Percentiles rank a stretch among this genome's conserved stretches.
Evolutionary conservation across 2,329 filamentous ascomycete species (phyloP).

Genomic region (Fusarium clavum): DNA sequence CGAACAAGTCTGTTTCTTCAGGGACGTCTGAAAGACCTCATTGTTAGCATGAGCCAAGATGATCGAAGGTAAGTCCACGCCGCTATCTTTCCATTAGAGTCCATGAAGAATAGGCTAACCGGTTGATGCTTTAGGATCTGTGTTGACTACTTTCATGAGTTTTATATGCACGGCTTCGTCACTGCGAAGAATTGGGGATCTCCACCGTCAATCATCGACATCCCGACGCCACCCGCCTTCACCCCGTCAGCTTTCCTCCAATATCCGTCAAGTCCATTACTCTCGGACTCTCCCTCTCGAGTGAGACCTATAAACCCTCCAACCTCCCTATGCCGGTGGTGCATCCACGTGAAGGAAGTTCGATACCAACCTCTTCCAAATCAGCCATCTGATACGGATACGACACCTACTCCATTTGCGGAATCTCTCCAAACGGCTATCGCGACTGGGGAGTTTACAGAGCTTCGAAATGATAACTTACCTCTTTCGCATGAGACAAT

Average conservation of each 20-base stretch:
- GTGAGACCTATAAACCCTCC: too few relatives aligned
- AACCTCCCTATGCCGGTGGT: too few relatives aligned
- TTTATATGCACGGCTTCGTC: slow-evolving; percentile 13
- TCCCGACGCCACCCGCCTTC: too few relatives aligned
- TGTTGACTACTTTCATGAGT: slow-evolving; percentile 33
- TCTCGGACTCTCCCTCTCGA: neutral
- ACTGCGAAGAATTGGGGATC: slow-evolving; percentile 10
- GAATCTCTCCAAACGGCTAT: neutral
- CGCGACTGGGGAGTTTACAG: neutral
- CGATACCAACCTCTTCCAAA: neutral
- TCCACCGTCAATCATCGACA: neutral
- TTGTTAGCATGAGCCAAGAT: slow-evolving; percentile 4
- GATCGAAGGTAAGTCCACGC: slow-evolving; percentile 6
- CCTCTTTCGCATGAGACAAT: slow-evolving; percentile 6
- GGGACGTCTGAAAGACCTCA: slow-evolving; percentile 7
- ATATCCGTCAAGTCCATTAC: neutral
- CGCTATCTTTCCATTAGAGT: too few relatives aligned
- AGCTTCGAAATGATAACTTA: neutral
- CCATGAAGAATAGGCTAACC: neutral
- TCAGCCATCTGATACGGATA: neutral
- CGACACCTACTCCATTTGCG: neutral
- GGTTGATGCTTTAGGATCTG: neutral
- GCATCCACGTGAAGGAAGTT: too few relatives aligned
- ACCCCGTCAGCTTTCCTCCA: neutral
- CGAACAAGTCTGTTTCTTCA: slow-evolving; percentile 21